phyloP scores from a whole-genome alignment of 352 stramenopile species.

The Phytophthora idaei region DNA sequence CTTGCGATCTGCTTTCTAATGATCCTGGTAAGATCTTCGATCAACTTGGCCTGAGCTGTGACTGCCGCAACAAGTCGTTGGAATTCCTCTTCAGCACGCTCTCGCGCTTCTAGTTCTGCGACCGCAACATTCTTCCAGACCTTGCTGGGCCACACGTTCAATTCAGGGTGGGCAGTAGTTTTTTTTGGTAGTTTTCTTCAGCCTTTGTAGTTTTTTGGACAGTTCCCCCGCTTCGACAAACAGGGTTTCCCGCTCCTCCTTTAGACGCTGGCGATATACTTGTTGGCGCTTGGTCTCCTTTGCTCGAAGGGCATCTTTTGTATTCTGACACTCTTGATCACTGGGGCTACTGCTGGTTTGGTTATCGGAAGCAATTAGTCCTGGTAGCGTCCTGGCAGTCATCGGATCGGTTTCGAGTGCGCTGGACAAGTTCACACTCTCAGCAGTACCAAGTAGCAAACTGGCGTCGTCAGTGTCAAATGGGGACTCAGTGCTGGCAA shows the following conservation, averaged over 20 bases:
- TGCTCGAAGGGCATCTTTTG: neutral
- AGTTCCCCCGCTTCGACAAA: neutral
- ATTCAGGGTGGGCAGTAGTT: neutral
- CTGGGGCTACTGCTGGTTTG: neutral
- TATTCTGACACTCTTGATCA: neutral
- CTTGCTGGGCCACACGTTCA: too few species aligned
- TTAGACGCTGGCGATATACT: neutral
- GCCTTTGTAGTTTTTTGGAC: neutral
- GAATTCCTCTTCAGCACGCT: too few species aligned
- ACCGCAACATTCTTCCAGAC: neutral
- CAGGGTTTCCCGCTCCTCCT: neutral
- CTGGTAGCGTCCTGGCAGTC: neutral
- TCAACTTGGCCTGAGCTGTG: too few species aligned
- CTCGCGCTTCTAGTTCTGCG: too few species aligned
- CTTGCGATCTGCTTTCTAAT: too few species aligned
- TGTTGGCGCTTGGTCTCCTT: neutral
- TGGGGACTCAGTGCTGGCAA: neutral
- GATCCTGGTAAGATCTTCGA: too few species aligned
- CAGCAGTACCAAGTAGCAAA: neutral
- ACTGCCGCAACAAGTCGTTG: too few species aligned
- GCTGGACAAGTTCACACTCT: neutral
- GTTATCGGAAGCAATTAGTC: neutral
- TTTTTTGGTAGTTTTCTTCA: neutral
- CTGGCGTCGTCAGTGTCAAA: neutral
- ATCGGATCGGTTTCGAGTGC: neutral